Percentiles rank a stretch among this genome's conserved stretches.
These are phyloP conservation scores for Aspergillus haitiensis DNA, from an alignment of 495 filamentous ascomycete genomes.

Conservation along the genomic window DNA sequence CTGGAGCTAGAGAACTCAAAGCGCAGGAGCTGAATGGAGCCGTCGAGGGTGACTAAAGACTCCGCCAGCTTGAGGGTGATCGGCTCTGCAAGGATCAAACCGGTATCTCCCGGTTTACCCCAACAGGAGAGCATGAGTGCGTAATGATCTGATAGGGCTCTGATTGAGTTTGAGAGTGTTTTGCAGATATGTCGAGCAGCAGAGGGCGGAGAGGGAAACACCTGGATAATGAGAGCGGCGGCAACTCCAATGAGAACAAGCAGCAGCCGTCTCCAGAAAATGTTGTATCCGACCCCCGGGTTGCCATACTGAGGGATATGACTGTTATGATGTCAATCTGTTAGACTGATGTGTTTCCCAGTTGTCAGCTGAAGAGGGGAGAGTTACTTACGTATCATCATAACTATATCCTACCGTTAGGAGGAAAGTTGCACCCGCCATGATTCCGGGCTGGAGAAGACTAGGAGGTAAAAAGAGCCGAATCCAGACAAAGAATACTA, in stretches of 20 bases:
- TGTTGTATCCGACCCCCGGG: slow-evolving; percentile 44
- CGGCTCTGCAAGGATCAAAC: slow-evolving; percentile 32
- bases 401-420: slow-evolving; percentile 43
- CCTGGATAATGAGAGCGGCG: slow-evolving; percentile 41
- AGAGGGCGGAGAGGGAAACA: slow-evolving; percentile 47
- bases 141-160: slow-evolving; percentile 45
- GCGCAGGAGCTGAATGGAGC: slow-evolving; percentile 34
- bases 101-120: slow-evolving; percentile 27
- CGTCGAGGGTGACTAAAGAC: slow-evolving; percentile 32
- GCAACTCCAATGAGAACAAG: slow-evolving; percentile 44
- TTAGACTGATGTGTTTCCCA: not conserved
- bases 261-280: slow-evolving; percentile 48
- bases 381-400: slow-evolving; percentile 35
- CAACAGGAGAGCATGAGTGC: slow-evolving; percentile 47
- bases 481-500: slow-evolving; percentile 39
- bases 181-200: slow-evolving; percentile 45
- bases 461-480: slow-evolving; percentile 36
- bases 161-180: slow-evolving; percentile 38
- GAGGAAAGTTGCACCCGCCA: slow-evolving; percentile 44
- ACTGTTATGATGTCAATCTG: slow-evolving; percentile 1
- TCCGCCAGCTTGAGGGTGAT: slow-evolving; percentile 39
- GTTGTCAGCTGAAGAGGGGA: not conserved
- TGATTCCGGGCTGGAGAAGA: slow-evolving; percentile 37
- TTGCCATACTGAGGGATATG: slow-evolving; percentile 44
- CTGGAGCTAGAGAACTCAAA: slow-evolving; percentile 46